Percentiles rank a stretch among this genome's conserved stretches.
Evolutionary conservation across 345 rosid species (phyloP).

Genomic region (Turnera subulata): DNA sequence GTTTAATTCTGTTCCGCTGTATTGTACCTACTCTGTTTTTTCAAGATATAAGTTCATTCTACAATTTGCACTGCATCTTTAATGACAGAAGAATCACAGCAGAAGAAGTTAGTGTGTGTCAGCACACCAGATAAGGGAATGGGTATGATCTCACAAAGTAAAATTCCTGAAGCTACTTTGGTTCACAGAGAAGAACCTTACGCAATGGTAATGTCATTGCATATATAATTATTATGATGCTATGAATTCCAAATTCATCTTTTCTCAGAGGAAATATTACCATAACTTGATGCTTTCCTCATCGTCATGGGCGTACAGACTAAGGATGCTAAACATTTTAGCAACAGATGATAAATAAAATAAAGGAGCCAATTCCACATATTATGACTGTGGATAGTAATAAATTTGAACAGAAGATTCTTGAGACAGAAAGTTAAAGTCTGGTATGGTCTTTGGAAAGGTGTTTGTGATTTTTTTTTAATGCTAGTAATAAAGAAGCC

Average conservation of each 20-base stretch:
- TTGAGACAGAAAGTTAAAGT: no score
- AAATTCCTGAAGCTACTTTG: slow-evolving; percentile 63
- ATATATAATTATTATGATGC: background rate
- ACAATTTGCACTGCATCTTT: slow-evolving; percentile 8
- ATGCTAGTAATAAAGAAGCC: no score
- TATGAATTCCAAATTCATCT: background rate
- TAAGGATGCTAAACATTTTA: background rate
- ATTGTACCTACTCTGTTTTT: background rate
- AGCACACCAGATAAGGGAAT: slow-evolving; percentile 61
- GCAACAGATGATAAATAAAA: background rate
- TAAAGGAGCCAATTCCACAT: background rate
- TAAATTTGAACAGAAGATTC: no score
- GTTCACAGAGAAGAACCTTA: slow-evolving; percentile 73
- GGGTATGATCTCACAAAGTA: slow-evolving; percentile 58
- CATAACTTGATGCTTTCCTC: background rate
- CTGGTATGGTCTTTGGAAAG: no score
- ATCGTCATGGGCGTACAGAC: background rate
- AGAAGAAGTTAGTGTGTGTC: slow-evolving; percentile 42
- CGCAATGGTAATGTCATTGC: slow-evolving; percentile 45
- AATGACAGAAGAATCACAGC: slow-evolving; percentile 39
- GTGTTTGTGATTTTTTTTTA: no score
- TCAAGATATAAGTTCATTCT: slow-evolving; percentile 4
- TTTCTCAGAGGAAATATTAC: background rate
- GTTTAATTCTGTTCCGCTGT: background rate
- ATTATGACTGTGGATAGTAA: no score